These are phyloP conservation scores for Eucalyptus curtisii DNA, from an alignment of 345 rosid species.

Conservation along the genomic window DNA sequence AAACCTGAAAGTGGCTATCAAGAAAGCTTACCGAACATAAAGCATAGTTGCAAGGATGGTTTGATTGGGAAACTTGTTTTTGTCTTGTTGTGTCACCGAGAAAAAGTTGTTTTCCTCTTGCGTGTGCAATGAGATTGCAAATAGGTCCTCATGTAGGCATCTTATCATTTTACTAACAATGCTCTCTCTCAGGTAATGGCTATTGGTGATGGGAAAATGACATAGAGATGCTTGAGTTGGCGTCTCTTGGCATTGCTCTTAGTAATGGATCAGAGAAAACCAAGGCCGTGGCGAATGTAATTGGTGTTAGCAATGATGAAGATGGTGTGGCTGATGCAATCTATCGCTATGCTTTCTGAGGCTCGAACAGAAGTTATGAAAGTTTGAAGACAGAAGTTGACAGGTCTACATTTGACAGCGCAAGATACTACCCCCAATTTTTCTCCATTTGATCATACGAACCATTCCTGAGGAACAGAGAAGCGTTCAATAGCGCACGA, in stretches of 20 bases:
- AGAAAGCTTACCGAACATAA: background rate
- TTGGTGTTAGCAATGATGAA: constrained; percentile 78
- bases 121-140: background rate
- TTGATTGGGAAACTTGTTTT: background rate
- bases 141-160: background rate
- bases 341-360: constrained; percentile 68
- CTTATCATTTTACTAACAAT: background rate
- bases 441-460: background rate
- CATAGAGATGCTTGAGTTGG: constrained; percentile 80
- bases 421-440: background rate
- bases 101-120: background rate
- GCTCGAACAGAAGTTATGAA: background rate
- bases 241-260: constrained; percentile 68
- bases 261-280: constrained; percentile 85
- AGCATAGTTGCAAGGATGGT: background rate
- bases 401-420: background rate
- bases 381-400: background rate
- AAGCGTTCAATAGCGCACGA: background rate
- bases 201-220: constrained; percentile 96
- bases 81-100: background rate
- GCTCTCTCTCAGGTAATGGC: constrained; percentile 67
- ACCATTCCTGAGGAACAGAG: background rate
- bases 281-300: constrained; percentile 70
- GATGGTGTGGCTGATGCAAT: constrained; percentile 94
- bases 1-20: background rate